phyloP scores from a whole-genome alignment of 2,329 filamentous ascomycete genomes.

The Trichoderma simmonsii region DNA sequence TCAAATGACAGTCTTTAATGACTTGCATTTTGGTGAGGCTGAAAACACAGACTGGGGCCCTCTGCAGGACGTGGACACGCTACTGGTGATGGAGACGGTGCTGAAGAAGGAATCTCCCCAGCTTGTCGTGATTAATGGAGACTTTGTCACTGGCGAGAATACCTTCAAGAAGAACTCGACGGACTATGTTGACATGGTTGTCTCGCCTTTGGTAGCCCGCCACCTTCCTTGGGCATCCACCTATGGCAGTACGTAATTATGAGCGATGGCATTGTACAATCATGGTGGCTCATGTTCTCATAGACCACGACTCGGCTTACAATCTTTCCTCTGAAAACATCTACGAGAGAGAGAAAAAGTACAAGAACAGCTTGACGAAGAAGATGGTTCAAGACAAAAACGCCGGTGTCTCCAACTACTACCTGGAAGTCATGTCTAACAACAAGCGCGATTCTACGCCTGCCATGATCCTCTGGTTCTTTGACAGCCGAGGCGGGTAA shows the following conservation, averaged over 20 bases:
- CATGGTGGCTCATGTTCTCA: not conserved
- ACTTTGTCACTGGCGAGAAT: not conserved
- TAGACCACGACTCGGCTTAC: not conserved
- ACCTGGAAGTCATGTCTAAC: not conserved
- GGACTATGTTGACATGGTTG: not conserved
- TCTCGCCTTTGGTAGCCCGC: not conserved
- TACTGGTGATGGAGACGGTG: not conserved
- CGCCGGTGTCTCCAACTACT: not conserved
- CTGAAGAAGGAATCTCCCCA: not conserved
- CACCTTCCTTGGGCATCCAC: not conserved
- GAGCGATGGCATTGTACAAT: not conserved
- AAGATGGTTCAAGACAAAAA: not conserved
- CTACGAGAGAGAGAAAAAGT: not conserved
- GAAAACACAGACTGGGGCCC: conserved; percentile 1
- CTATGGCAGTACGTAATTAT: not conserved
- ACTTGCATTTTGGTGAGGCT: not conserved
- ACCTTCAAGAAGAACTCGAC: not conserved
- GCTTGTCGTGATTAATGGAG: not conserved
- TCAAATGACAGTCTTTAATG: conserved; percentile 6
- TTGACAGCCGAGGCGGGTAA: not conserved
- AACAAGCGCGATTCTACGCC: not conserved
- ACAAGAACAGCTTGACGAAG: not conserved
- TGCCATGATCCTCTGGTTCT: not conserved
- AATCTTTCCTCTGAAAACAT: not conserved
- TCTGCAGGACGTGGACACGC: not conserved